Conservation (phyloP, 2,329 filamentous ascomycete genomes). For the Aureobasidium sp. region DNA sequence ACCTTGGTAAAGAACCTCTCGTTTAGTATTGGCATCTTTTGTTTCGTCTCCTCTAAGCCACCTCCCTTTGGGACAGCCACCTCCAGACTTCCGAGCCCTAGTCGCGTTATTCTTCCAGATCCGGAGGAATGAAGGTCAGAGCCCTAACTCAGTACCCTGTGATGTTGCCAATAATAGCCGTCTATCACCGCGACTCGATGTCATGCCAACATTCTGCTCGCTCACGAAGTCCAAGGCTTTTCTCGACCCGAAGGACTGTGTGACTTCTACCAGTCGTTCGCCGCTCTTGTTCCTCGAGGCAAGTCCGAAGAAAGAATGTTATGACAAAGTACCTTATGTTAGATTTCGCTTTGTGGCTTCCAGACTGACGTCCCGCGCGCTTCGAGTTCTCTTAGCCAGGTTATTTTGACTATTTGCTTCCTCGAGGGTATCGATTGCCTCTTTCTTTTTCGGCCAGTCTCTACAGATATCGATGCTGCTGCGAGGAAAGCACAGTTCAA, state of each 20-base stretch:
- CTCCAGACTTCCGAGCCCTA: neutral
- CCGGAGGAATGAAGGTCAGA: neutral
- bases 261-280: neutral
- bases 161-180: neutral
- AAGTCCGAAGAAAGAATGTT: neutral
- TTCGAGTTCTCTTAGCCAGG: neutral
- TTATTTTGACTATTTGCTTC: too few relatives aligned
- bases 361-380: neutral
- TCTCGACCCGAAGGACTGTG: neutral
- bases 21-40: too few relatives aligned
- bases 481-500: constrained; percentile 80
- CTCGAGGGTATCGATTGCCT: neutral
- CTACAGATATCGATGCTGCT: constrained; percentile 80
- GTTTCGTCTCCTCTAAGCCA: too few relatives aligned
- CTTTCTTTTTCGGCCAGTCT: constrained; percentile 77
- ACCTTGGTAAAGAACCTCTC: too few relatives aligned
- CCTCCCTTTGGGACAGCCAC: too few relatives aligned
- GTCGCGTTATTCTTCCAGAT: neutral
- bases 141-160: neutral
- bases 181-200: neutral
- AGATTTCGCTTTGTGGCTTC: neutral
- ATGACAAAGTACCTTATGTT: neutral
- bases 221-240: neutral
- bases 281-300: neutral
- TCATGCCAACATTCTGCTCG: neutral